Base-by-base conservation (phyloP, 352 stramenopile genomes). In the Phytopythium chamaehyphon region DNA sequence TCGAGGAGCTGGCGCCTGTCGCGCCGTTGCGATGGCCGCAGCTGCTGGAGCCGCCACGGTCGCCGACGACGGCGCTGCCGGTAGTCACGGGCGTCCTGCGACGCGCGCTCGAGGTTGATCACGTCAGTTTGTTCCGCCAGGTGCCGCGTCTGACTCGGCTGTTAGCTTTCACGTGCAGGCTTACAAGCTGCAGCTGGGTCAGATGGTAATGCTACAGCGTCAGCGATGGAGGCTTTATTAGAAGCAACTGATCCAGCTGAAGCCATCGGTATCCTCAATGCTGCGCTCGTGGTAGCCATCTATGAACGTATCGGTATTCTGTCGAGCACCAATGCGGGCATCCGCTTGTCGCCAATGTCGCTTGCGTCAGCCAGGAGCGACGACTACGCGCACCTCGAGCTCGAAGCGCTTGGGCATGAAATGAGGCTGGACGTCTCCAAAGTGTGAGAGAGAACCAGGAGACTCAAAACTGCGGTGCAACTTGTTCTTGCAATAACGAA, bases 241-340 rank as follows among this genome's bases (percentile, higher is more conserved):
- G 11, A 52, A 15, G 19, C 23, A 14, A 31, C 39, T 6, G 47
- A 56, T 19, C 31, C 8, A 16, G 28, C 40, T 11, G 59, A 73
- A 7, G 38, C 44, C 1, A 22, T 59, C 12, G 57, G 26, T 4
- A 59, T 57, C 24, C 51, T 84, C 12, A 66, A 62, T 31, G 61
- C 68, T 35, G 62, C 70, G 2, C 60, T 78, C 7, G 59, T 69
- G 12, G 51, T 68, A 11, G 70, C 70, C 1, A 59, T 83, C 19
- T 86, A 83, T 44, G 72, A 84, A 44, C 56, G 54, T 6, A 23
- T 77, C 16, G 43, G 40, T 3, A 19, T 86, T 15, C 10, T 83
- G 21, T 45, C 38, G 6, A 55, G 56, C 21, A 8, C 15, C 18
- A 5, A 19, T 14, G 31, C 14, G 18, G 37, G 12, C 2, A 35